phyloP scores from a whole-genome alignment of 1,284 basidiomycete species.

The Cutaneotrichosporon mucoides region DNA sequence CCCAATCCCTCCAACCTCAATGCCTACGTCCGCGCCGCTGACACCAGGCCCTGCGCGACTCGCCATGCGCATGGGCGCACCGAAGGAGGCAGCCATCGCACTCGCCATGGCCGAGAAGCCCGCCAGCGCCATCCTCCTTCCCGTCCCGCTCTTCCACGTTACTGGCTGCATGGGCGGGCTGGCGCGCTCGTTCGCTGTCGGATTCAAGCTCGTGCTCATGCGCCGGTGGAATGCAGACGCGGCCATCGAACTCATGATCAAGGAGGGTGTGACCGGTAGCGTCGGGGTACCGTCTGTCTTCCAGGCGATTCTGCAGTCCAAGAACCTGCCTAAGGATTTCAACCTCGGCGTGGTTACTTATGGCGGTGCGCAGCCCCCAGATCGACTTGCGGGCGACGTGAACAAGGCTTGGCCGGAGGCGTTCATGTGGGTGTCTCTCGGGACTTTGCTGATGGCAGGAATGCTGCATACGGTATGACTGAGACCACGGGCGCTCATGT shows the following conservation, averaged over 20 bases:
- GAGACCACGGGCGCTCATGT: constrained; percentile 44
- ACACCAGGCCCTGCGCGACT: not conserved
- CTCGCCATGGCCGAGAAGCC: not conserved
- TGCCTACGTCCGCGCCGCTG: not conserved
- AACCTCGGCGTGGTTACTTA: constrained; percentile 35
- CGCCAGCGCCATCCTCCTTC: constrained; percentile 21
- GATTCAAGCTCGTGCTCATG: constrained; percentile 37
- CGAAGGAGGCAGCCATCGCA: not conserved
- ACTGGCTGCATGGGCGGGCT: constrained; percentile 39
- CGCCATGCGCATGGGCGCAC: constrained; percentile 6
- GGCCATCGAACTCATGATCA: constrained; percentile 31
- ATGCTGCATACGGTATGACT: constrained; percentile 43
- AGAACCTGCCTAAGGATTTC: constrained; percentile 24
- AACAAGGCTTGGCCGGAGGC: constrained; percentile 28
- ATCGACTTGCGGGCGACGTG: constrained; percentile 31
- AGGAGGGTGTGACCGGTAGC: constrained; percentile 35
- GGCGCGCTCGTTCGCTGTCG: constrained; percentile 33
- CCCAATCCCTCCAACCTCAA: too few species aligned
- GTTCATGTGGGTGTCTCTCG: not conserved
- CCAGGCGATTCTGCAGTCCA: constrained; percentile 31
- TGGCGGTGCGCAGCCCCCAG: constrained; percentile 39
- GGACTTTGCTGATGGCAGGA: not conserved
- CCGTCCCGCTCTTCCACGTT: constrained; percentile 46
- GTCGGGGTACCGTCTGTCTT: constrained; percentile 43
- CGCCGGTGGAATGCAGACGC: constrained; percentile 32